Percentiles rank a stretch among this genome's conserved stretches.
phyloP scores from a whole-genome alignment of 257 asterid genomes.

The Verbena officinalis region DNA sequence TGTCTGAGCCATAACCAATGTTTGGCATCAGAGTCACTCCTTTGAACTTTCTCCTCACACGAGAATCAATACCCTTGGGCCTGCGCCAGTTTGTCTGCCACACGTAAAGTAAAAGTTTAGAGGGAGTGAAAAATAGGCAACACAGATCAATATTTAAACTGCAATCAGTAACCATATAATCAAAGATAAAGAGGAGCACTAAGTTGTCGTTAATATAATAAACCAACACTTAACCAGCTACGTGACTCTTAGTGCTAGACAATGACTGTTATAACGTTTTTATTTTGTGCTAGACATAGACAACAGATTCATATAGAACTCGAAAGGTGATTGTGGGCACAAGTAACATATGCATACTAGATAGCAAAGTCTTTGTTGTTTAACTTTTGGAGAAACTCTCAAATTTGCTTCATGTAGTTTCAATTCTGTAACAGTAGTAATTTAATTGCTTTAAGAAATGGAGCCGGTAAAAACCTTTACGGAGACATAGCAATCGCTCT shows the following conservation, averaged over 20 bases:
- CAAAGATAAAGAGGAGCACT: neutral
- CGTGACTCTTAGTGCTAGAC: neutral
- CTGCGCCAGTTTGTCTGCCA: conserved; percentile 51
- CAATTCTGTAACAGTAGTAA: neutral
- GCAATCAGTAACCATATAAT: neutral
- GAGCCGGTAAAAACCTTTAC: conserved; percentile 17
- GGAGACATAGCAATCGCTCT: conserved; percentile 40
- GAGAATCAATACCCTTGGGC: conserved; percentile 62
- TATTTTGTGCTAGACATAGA: neutral
- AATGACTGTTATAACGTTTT: neutral
- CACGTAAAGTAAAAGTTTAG: neutral
- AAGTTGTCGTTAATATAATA: neutral
- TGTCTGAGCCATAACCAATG: conserved; percentile 58
- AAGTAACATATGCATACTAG: neutral
- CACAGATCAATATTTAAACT: neutral
- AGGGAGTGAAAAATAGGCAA: neutral
- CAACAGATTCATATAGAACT: neutral
- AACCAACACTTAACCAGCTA: neutral
- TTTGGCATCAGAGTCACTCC: conserved; percentile 54
- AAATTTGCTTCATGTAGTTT: neutral
- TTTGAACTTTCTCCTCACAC: conserved; percentile 56
- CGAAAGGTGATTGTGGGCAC: neutral
- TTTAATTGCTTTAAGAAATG: neutral
- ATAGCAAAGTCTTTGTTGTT: neutral
- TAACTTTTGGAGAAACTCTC: neutral